Evolutionary conservation across 805 yeast genomes (phyloP).

Genomic region (Myxozyma monticola): DNA sequence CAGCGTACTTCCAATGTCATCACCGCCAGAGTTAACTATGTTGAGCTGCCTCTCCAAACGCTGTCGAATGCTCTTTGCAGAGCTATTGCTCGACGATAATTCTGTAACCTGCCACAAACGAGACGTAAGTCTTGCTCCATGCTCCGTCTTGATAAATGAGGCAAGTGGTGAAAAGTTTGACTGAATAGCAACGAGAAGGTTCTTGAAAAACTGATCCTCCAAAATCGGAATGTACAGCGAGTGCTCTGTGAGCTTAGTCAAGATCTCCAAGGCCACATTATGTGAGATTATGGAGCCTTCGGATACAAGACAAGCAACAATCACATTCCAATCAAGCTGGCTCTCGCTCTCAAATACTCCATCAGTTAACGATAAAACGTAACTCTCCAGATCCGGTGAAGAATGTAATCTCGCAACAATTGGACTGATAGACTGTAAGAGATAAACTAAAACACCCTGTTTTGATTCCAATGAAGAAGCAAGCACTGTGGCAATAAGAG

Average conservation of each 20-base stretch:
- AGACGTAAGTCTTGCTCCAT: slow-evolving; percentile 43
- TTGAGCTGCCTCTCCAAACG: slow-evolving; percentile 24
- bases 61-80: slow-evolving; percentile 19
- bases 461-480: slow-evolving; percentile 12
- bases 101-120: slow-evolving; percentile 31
- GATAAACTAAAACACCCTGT: slow-evolving; percentile 4
- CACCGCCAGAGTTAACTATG: neutral
- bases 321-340: slow-evolving; percentile 17
- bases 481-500: slow-evolving; percentile 1
- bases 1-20: slow-evolving; percentile 3
- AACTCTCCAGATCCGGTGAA: slow-evolving; percentile 7
- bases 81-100: slow-evolving; percentile 2
- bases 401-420: slow-evolving; percentile 1
- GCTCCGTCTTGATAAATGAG: slow-evolving; percentile 39
- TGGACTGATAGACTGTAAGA: slow-evolving; percentile 5
- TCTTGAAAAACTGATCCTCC: slow-evolving; percentile 39
- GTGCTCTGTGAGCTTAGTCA: slow-evolving; percentile 4
- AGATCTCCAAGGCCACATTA: slow-evolving; percentile 2
- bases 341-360: slow-evolving; percentile 8
- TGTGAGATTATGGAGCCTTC: slow-evolving; percentile 9
- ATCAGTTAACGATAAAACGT: neutral
- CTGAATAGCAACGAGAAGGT: slow-evolving; percentile 10
- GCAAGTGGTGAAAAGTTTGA: slow-evolving; percentile 25
- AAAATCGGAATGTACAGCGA: too few species aligned
- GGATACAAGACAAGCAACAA: slow-evolving; percentile 6